Percentiles rank a stretch among this genome's conserved stretches.
phyloP scores from a whole-genome alignment of 2,329 filamentous ascomycete species.

The Thelonectria blattea region DNA sequence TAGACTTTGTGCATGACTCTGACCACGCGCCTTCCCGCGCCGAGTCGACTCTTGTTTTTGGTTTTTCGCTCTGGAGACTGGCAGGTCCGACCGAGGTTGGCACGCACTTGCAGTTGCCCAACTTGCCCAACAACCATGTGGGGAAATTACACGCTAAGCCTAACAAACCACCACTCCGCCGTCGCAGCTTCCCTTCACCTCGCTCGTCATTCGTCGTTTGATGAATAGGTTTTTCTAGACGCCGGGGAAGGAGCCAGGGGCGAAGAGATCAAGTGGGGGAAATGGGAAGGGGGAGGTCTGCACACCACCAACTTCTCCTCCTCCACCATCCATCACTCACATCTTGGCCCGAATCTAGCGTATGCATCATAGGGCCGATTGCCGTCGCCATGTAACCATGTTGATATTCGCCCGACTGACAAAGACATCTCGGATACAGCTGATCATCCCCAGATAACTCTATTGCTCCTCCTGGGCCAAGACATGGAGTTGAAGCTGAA shows the following conservation, averaged over 20 bases:
- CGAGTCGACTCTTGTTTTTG: not conserved
- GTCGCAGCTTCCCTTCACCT: not conserved
- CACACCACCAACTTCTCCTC: not conserved
- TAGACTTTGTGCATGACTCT: slow-evolving; percentile 7
- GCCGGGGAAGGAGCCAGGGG: not conserved
- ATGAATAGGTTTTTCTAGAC: not conserved
- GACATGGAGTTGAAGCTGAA: slow-evolving; percentile 5
- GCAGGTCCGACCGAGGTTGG: slow-evolving; percentile 1
- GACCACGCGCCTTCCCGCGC: not conserved
- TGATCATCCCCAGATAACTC: not conserved
- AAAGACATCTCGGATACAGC: not conserved
- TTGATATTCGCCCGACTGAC: not conserved
- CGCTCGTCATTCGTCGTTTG: not conserved
- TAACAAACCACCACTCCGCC: not conserved
- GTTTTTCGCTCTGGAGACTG: slow-evolving; percentile 5
- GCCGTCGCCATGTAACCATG: not conserved
- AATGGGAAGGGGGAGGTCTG: not conserved
- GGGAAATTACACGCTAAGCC: slow-evolving; percentile 6
- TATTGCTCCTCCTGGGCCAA: not conserved
- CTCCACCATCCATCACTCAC: not conserved
- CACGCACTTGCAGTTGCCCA: not conserved
- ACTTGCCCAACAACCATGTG: slow-evolving; percentile 7
- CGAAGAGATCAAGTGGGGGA: not conserved
- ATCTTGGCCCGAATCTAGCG: not conserved
- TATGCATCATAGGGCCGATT: not conserved